Conservation (phyloP, 352 stramenopile genomes). For the Globisporangium parvum region DNA sequence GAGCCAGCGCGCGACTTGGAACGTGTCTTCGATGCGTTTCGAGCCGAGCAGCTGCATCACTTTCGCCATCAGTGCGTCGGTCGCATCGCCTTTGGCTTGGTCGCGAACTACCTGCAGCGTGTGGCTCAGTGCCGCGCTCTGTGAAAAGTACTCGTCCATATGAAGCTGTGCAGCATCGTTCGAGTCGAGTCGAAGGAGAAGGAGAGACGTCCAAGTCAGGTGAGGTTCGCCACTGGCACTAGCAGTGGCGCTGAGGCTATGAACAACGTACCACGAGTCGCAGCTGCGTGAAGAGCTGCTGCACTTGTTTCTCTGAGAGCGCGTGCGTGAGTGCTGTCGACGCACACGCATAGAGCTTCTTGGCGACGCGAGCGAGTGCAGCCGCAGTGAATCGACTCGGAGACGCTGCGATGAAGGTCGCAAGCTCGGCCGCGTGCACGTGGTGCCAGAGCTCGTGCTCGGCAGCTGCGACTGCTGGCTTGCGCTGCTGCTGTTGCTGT, state of each 20-base stretch:
- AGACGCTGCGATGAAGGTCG: not conserved
- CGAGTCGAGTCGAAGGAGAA: not conserved
- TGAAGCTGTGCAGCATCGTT: slow-evolving; percentile 13
- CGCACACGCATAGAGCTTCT: slow-evolving; percentile 17
- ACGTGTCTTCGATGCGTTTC: slow-evolving; percentile 24
- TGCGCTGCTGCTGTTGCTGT: not conserved
- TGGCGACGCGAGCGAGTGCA: slow-evolving; percentile 13
- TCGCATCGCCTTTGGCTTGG: slow-evolving; percentile 12
- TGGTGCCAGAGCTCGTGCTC: slow-evolving; percentile 9
- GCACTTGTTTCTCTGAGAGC: slow-evolving; percentile 32
- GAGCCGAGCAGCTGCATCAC: slow-evolving; percentile 25
- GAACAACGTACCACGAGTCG: slow-evolving; percentile 17
- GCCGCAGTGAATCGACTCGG: slow-evolving; percentile 5
- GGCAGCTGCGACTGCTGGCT: not conserved
- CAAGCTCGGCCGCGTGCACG: slow-evolving; percentile 8
- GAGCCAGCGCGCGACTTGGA: slow-evolving; percentile 45
- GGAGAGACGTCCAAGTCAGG: not conserved
- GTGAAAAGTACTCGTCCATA: slow-evolving; percentile 40
- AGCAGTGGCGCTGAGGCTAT: not conserved
- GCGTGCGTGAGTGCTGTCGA: slow-evolving; percentile 15
- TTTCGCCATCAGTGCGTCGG: slow-evolving; percentile 24
- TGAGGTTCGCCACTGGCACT: not conserved
- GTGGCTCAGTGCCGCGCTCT: slow-evolving; percentile 27
- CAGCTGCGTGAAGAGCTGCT: slow-evolving; percentile 31
- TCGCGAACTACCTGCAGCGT: slow-evolving; percentile 18